These are phyloP conservation scores for Rhizophagus clarus DNA, from an alignment of 192 early-diverging fungal genomes.

Conservation along the genomic window DNA sequence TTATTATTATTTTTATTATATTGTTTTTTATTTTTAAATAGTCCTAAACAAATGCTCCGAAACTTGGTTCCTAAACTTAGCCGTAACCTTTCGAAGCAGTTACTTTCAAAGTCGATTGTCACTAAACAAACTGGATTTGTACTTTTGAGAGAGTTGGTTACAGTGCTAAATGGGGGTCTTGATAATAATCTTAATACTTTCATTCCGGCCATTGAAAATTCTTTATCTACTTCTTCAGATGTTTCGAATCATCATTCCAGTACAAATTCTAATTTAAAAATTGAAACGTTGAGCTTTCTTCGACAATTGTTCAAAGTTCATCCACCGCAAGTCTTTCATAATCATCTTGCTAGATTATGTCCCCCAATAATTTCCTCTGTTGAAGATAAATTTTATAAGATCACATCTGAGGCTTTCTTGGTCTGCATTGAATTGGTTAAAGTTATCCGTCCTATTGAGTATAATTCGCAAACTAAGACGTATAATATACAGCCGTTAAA, in stretches of 20 bases:
- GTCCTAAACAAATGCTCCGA: slow-evolving; percentile 59
- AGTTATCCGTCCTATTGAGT: slow-evolving; percentile 67
- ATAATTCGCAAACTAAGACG: slow-evolving; percentile 42
- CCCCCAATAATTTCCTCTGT: slow-evolving; percentile 65
- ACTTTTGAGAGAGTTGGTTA: slow-evolving; percentile 70
- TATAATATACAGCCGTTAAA: slow-evolving; percentile 43
- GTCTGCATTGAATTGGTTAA: slow-evolving; percentile 73
- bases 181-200: slow-evolving; percentile 65
- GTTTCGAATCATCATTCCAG: slow-evolving; percentile 51
- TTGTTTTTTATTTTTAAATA: slow-evolving; percentile 11
- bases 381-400: slow-evolving; percentile 86
- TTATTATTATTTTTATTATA: neutral
- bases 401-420: slow-evolving; percentile 73
- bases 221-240: slow-evolving; percentile 59
- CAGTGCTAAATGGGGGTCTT: slow-evolving; percentile 74
- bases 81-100: slow-evolving; percentile 68
- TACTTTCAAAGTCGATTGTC: slow-evolving; percentile 69
- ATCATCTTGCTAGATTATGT: slow-evolving; percentile 59
- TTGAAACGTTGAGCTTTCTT: slow-evolving; percentile 79
- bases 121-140: slow-evolving; percentile 75
- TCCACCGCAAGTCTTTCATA: slow-evolving; percentile 58
- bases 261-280: slow-evolving; percentile 81
- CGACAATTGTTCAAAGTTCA: slow-evolving; percentile 67
- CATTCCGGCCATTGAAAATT: slow-evolving; percentile 69
- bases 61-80: slow-evolving; percentile 65